Evolutionary conservation across 306 rosid species (phyloP), one percentile per base, ranked within the genome.

Genomic region (Fagus sylvatica): DNA sequence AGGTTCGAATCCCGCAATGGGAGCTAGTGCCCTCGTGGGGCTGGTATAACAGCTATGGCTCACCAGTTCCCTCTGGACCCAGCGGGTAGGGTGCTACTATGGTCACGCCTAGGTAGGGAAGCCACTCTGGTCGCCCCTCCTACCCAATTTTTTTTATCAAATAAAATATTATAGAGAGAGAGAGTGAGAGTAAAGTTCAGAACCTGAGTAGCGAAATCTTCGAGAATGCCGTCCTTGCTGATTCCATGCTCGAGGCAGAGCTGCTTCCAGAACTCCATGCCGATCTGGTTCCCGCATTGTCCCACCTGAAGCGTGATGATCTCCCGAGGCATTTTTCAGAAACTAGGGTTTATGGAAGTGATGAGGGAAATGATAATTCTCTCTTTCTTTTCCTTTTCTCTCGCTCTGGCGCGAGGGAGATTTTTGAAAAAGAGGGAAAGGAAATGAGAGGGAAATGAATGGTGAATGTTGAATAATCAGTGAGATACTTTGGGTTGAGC

Each of bases 191-290:
- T 22, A 22, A 22, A 46, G 49, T 28, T 41, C 71, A 3, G 36
- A 53, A 91, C 98, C 97, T 94, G 98, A 80, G 98, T 92, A 64
- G 97, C 98, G 69, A 94, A 94, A 78, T 94, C 98, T 84, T 94
- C 98, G 73, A 94, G 98, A 84, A 94, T 94, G 77, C 98, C 98
- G 0, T 94, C 98, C 85, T 90, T 94, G 88, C 91, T 94, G 92
- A 94, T 94, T 43, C 98, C 98, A 17, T 94, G 98, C 86, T 94
- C 98, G 75, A 92, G 95, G 79, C 98, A 94, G 11, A 94, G 98
- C 83, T 94, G 98, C 84, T 94, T 94, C 98, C 98, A 94, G 85
- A 94, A 94, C 84, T 94, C 98, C 98, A 94, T 94, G 42, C 98
- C 98, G 90, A 92, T 94, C 97, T 94, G 98, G 75, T 94, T 94